Base-by-base conservation (phyloP, 2,329 filamentous ascomycete genomes). In the Monilinia vaccinii-corymbosi region DNA sequence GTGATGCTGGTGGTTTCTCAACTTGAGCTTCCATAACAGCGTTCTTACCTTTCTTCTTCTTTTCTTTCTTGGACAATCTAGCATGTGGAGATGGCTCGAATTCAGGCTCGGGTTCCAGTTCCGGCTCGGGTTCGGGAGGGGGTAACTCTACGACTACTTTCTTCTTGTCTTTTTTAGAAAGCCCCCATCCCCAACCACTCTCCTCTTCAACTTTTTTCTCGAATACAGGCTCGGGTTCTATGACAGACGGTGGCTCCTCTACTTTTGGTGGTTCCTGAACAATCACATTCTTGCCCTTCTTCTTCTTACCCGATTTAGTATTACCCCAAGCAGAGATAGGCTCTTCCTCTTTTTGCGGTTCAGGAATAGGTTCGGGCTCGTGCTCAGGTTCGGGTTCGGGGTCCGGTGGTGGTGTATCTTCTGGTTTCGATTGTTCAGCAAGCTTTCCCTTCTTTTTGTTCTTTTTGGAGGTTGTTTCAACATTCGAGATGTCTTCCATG, bases 271-370 rank as follows among this genome's bases (percentile, higher is more conserved):
- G 59, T 80, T 76, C 34, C 76, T 74, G 31, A 74, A 72, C 66
- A 81, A 81, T 67, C 75, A 78, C n/a, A 61, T 70, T 70, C 61
- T 77, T 80, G 48, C 74, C 72, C 70, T 81, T 82, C 68, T 79
- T 78, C 71, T 64, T 70, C 56, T 66, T 66, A 31, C 67, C 62
- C 56, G 70, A 67, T 58, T 69, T 58, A 31, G 55, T 58, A 49
- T 28, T 56, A 16, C 25, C 48, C 63, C 61, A 49, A 61, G 64
- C 61, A 53, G 56, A 36, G 65, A 66, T 58, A 66, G 70, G 18
- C 62, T 53, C 48, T 25, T 59, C 48, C 48, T 53, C 48, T 11
- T 34, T 13, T 13, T 34, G 34, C 21, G 36, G 28, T 36, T 58
- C 56, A 10, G 36, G 21, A 34, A 34, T 23, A 50, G 56, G 56